phyloP scores from a whole-genome alignment of 1,139 yeast species.

The Yamadazyma buinensis region DNA sequence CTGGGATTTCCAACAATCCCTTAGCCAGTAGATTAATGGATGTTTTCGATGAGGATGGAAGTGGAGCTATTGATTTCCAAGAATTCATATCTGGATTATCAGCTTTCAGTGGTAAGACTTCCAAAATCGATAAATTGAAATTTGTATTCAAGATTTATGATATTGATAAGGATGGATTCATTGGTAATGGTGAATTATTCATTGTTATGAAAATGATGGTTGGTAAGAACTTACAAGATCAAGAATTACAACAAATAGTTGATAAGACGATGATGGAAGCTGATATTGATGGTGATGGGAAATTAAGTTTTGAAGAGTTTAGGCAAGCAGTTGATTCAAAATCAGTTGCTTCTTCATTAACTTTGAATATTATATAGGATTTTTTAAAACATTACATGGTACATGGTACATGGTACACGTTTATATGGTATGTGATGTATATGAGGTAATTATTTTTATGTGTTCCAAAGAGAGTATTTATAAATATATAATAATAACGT shows the following conservation, averaged over 20 bases:
- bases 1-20: constrained; percentile 90
- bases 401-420: too few relatives aligned
- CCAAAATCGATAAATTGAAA: constrained; percentile 74
- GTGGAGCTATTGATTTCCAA: constrained; percentile 92
- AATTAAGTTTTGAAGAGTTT: constrained; percentile 83
- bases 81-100: constrained; percentile 90
- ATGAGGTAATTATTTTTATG: too few relatives aligned
- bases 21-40: constrained; percentile 87
- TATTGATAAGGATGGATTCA: constrained; percentile 90
- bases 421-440: too few relatives aligned
- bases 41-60: constrained; percentile 89
- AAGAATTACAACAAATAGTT: constrained; percentile 89
- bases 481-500: too few relatives aligned
- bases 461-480: too few relatives aligned
- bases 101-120: constrained; percentile 87
- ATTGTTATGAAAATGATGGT: constrained; percentile 96
- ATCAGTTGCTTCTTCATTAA: constrained; percentile 57
- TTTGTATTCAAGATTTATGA: constrained; percentile 95
- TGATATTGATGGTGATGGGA: constrained; percentile 88
- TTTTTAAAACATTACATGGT: too few relatives aligned
- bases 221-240: constrained; percentile 82
- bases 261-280: constrained; percentile 96
- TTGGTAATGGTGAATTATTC: constrained; percentile 92
- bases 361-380: constrained; percentile 38
- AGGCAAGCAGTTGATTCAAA: constrained; percentile 67